These are phyloP conservation scores for Avena insularis DNA, from an alignment of 176 grass and related monocot species.

Conservation along the genomic window DNA sequence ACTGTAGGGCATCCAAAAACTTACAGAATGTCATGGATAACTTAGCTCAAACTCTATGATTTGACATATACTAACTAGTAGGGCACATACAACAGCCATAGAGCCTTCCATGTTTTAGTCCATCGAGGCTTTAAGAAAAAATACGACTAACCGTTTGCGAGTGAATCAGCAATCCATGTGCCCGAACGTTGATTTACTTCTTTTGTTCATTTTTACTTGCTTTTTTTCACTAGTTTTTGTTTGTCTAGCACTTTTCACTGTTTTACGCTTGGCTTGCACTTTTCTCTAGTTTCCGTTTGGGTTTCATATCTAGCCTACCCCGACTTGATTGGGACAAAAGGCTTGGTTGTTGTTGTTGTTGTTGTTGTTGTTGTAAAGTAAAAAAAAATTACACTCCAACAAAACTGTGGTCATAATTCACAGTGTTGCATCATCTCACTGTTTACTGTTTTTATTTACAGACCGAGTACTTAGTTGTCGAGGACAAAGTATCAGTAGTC, in stretches of 20 bases:
- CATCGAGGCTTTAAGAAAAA: background rate
- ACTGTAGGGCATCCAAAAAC: background rate
- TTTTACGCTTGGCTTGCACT: too few relatives aligned
- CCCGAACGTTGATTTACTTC: too few relatives aligned
- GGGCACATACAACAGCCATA: background rate
- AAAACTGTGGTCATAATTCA: background rate
- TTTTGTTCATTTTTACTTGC: too few relatives aligned
- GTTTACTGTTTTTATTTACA: background rate
- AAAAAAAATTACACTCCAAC: background rate
- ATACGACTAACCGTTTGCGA: background rate
- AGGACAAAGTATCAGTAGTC: background rate
- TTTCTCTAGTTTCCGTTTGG: too few relatives aligned
- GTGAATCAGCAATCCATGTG: too few relatives aligned
- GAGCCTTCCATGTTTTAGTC: background rate
- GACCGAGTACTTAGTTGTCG: background rate
- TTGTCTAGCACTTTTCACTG: too few relatives aligned
- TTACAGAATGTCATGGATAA: background rate
- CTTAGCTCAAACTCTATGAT: conserved; percentile 16
- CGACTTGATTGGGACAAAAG: too few relatives aligned
- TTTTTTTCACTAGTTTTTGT: too few relatives aligned
- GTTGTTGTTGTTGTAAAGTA: background rate
- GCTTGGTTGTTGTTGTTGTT: too few relatives aligned
- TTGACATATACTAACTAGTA: conserved; percentile 37
- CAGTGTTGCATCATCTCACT: background rate
- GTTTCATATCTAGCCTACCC: too few relatives aligned